Conservation (phyloP, 371 early-diverging fungal genomes). For the Actinomortierella ambigua region DNA sequence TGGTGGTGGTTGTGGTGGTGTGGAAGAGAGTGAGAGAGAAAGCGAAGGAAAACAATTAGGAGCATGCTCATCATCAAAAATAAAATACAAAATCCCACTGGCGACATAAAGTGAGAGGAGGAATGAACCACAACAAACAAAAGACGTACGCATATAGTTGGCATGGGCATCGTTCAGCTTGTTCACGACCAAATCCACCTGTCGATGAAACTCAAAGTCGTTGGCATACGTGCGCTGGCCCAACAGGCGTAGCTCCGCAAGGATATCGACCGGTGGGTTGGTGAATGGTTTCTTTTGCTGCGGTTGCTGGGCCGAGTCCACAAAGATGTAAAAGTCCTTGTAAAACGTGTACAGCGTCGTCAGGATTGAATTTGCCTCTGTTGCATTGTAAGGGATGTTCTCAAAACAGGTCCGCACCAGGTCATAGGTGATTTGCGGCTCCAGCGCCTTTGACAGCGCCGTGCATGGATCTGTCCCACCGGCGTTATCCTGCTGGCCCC, state of each 20-base stretch:
- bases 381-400: constrained; percentile 21
- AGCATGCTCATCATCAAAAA: no score
- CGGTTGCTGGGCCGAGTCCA: constrained; percentile 24
- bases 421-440: constrained; percentile 20
- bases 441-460: constrained; percentile 5
- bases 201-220: constrained; percentile 28
- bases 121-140: no score
- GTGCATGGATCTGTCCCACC: constrained; percentile 18
- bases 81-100: no score
- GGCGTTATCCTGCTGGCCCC: no score
- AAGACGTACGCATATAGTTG: constrained; percentile 28
- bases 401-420: constrained; percentile 23
- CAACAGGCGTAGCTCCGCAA: constrained; percentile 12
- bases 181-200: constrained; percentile 22
- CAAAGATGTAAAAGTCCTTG: constrained; percentile 36
- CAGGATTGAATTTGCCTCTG: constrained; percentile 24
- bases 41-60: no score
- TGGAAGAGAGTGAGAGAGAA: no score
- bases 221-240: constrained; percentile 3
- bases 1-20: no score
- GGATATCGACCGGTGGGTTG: constrained; percentile 24
- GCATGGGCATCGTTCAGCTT: constrained; percentile 38
- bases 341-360: constrained; percentile 25
- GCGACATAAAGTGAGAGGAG: no score
- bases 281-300: constrained; percentile 32